phyloP scores from a whole-genome alignment of 371 early-diverging fungal genomes.

The Coemansia sp. region DNA sequence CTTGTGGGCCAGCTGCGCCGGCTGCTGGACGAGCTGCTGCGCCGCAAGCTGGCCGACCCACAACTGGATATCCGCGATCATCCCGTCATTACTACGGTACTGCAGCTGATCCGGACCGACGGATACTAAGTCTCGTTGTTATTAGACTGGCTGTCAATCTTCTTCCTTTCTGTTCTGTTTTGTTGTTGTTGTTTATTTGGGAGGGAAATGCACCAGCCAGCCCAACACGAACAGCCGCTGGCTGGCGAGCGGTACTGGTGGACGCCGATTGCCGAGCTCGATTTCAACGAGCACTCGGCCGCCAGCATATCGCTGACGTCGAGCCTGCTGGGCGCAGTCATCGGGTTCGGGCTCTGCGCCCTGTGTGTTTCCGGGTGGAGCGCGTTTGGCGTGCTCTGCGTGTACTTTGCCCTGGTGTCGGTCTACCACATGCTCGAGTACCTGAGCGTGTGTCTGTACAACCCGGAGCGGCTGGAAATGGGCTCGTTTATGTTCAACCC shows the following conservation, averaged over 20 bases:
- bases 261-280: neutral
- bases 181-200: no score
- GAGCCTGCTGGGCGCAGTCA: conserved; percentile 20
- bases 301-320: conserved; percentile 36
- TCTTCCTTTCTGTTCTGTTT: no score
- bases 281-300: neutral
- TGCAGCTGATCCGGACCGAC: conserved; percentile 55
- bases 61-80: conserved; percentile 56
- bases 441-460: conserved; percentile 47
- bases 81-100: conserved; percentile 58
- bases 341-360: conserved; percentile 16
- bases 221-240: no score
- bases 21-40: conserved; percentile 65
- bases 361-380: conserved; percentile 20
- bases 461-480: conserved; percentile 36
- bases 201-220: no score
- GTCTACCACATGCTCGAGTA: conserved; percentile 50
- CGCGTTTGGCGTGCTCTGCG: conserved; percentile 16
- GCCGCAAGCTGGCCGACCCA: conserved; percentile 71
- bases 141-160: no score
- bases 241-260: no score
- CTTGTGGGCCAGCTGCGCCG: conserved; percentile 71
- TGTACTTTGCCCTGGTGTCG: conserved; percentile 29
- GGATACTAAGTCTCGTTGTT: no score
- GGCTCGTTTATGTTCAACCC: conserved; percentile 52